A percentile compares a stretch with the other conserved stretches of the same genome.
Evolutionary conservation across 2,329 filamentous ascomycete genomes (phyloP).

Genomic region (Penicillium polonicum): DNA sequence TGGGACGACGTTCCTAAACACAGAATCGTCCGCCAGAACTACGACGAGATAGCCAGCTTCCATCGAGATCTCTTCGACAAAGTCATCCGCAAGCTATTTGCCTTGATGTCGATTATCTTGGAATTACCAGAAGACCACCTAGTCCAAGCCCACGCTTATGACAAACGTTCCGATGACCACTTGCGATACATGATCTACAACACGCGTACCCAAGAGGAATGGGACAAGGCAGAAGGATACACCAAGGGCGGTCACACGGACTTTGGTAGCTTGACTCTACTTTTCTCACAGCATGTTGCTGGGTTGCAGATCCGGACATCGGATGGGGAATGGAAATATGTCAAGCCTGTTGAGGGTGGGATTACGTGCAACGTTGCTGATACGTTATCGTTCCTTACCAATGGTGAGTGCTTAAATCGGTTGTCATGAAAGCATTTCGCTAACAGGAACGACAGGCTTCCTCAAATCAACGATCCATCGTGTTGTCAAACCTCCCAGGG

Average conservation of each 20-base stretch:
- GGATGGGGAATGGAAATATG: slow-evolving; percentile 51
- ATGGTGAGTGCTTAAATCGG: slow-evolving; percentile 31
- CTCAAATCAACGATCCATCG: slow-evolving; percentile 39
- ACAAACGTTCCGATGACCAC: slow-evolving; percentile 57
- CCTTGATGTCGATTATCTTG: slow-evolving; percentile 60
- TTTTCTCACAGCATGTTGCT: slow-evolving; percentile 59
- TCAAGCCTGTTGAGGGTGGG: slow-evolving; percentile 49
- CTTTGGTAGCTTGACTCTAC: slow-evolving; percentile 55
- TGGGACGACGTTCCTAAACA: slow-evolving; percentile 31
- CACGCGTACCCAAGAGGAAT: slow-evolving; percentile 50
- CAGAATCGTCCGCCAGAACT: slow-evolving; percentile 49
- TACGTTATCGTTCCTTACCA: slow-evolving; percentile 50
- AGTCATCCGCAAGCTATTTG: slow-evolving; percentile 55
- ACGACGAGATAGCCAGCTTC: slow-evolving; percentile 58
- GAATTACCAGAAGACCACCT: slow-evolving; percentile 60
- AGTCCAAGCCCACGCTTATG: slow-evolving; percentile 56
- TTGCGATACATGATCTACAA: slow-evolving; percentile 62
- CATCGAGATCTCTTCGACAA: slow-evolving; percentile 53
- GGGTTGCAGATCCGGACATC: slow-evolving; percentile 54
- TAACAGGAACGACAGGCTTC: slow-evolving; percentile 7
- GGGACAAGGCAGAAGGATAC: slow-evolving; percentile 44
- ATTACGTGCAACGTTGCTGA: slow-evolving; percentile 55
- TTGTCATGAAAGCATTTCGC: not conserved
- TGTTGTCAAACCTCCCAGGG: slow-evolving; percentile 36
- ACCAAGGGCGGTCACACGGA: slow-evolving; percentile 56